Evolutionary conservation across 1,284 basidiomycete species (phyloP), one percentile per base, ranked within the genome.

Genomic region (Boletus semigastroideus): DNA sequence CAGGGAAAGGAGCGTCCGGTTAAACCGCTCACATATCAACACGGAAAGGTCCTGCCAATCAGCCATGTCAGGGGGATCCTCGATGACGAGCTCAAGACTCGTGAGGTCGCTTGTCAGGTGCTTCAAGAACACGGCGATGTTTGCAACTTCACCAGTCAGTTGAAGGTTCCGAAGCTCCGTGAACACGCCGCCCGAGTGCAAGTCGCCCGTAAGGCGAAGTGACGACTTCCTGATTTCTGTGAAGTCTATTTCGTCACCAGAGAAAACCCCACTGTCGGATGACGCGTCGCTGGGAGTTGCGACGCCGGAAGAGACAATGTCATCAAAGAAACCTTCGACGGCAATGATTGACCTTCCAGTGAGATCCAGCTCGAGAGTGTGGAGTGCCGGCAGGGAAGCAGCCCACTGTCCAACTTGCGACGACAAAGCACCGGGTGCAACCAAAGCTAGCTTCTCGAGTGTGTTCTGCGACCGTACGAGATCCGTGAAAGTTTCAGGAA

Each of bases 311-410:
- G 77, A 76, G 31, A 79, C 71, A 58, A 88, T 72, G 48, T 87
- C 82, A 62, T 84, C 82, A 64, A 90, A 90, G 70, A 90, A 90
- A 14, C 83, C 83, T 67, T 88, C 85, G 17, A 89, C 83, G 0
- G 84, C 82, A 25, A 80, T 81, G 47, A 77, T 71, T 10, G 83
- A 79, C 48, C 84, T 75, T 49, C 83, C 83, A 0, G 86, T 82
- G 30, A 90, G 74, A 64, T 90, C 87, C 42, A 90, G 73, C 58
- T 85, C 80, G 49, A 90, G 71, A 47, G 74, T 77, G 59, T 77
- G 80, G 56, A 90, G 74, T 40, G 74, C 64, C 19, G 82, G 79
- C 8, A 90, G 72, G 28, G 76, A 76, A 16, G 84, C 78, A 16
- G 79, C 71, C 86, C 86, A 90, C 54, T 78, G 78, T 39, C 88